phyloP scores from a whole-genome alignment of 306 rosid species.

The Fagus sylvatica region DNA sequence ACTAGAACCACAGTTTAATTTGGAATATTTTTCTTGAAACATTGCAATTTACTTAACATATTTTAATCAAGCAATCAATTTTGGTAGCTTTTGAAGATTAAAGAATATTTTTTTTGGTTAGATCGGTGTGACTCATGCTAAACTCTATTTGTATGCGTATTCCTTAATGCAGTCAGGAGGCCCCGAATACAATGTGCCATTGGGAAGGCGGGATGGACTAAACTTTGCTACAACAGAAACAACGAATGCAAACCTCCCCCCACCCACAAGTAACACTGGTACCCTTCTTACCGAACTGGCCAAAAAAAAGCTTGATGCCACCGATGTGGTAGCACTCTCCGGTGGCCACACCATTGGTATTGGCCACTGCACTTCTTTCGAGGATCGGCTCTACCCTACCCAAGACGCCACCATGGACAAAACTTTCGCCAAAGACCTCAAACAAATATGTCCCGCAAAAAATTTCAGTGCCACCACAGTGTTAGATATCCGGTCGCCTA shows the following conservation, averaged over 20 bases:
- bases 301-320: constrained; percentile 49
- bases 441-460: constrained; percentile 13
- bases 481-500: constrained; percentile 52
- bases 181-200: constrained; percentile 52
- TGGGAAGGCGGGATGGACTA: constrained; percentile 63
- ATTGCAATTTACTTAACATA: no score
- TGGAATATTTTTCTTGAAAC: no score
- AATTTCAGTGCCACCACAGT: constrained; percentile 35
- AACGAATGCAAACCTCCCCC: constrained; percentile 43
- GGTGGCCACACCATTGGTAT: constrained; percentile 79
- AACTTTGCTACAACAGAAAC: constrained; percentile 38
- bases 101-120: no score
- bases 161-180: constrained; percentile 58
- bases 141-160: background rate
- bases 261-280: constrained; percentile 43
- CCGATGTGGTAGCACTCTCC: constrained; percentile 63
- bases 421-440: constrained; percentile 51
- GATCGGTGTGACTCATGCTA: no score
- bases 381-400: constrained; percentile 49
- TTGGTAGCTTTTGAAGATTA: no score
- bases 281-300: constrained; percentile 36
- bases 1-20: no score
- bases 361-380: constrained; percentile 53
- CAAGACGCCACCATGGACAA: constrained; percentile 61
- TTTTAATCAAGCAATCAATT: no score